Percentiles rank a stretch among this genome's conserved stretches.
phyloP scores from a whole-genome alignment of 768 basidiomycete species.

The Leccinum rimulosum region DNA sequence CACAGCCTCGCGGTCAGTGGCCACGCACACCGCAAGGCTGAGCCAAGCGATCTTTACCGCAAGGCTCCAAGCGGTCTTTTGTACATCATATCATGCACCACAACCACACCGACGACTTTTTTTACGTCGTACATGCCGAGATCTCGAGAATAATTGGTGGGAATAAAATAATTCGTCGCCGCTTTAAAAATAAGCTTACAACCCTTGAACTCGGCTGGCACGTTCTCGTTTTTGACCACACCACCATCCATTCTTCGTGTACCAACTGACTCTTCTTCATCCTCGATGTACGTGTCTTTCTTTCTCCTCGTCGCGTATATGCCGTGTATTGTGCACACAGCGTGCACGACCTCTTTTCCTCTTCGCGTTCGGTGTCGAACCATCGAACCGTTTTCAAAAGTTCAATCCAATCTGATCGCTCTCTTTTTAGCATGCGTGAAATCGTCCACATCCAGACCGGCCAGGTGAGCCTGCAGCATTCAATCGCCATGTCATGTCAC shows the following conservation, averaged over 20 bases:
- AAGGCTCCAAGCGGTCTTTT: too few species aligned
- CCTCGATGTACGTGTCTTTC: conserved; percentile 32
- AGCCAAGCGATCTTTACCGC: too few species aligned
- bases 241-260: conserved; percentile 34
- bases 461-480: conserved; percentile 58
- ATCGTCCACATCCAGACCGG: conserved; percentile 99
- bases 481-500: conserved; percentile 9
- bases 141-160: conserved; percentile 3
- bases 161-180: conserved; percentile 28
- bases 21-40: too few species aligned
- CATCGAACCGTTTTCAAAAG: conserved; percentile 16
- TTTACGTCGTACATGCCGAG: conserved; percentile 13
- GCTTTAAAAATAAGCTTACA: conserved; percentile 37
- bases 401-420: conserved; percentile 25
- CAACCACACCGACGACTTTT: not conserved
- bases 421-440: conserved; percentile 84
- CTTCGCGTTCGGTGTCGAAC: conserved; percentile 18
- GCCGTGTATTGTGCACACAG: not conserved
- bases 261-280: conserved; percentile 25
- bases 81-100: too few species aligned
- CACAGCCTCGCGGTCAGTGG: too few species aligned
- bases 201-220: conserved; percentile 36
- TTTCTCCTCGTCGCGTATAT: conserved; percentile 13
- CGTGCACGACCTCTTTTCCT: conserved; percentile 4
- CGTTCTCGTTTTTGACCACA: conserved; percentile 35